These are phyloP conservation scores for Coemansia sp. DNA, from an alignment of 192 early-diverging fungal species.

Conservation along the genomic window DNA sequence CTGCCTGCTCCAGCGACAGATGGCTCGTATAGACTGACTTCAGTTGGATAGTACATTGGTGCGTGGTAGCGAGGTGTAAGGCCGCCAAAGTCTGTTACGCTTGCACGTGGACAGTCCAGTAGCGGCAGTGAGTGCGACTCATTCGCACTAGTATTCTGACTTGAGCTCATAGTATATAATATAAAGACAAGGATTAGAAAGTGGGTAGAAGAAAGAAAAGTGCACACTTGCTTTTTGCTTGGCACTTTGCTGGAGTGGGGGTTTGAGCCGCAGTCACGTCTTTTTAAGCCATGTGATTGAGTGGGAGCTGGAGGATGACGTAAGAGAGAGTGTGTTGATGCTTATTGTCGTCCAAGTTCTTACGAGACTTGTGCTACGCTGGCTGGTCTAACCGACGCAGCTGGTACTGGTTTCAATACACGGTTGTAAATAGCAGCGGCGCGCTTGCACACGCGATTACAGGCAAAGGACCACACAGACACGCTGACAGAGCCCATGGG, in stretches of 20 bases:
- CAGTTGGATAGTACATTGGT: conserved; percentile 46
- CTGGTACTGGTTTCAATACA: conserved; percentile 17
- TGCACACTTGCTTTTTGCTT: neutral
- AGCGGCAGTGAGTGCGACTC: conserved; percentile 6
- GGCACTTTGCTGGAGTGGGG: conserved; percentile 1
- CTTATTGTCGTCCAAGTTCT: neutral
- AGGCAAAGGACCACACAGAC: conserved; percentile 73
- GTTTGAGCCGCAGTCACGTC: neutral
- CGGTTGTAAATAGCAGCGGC: conserved; percentile 30
- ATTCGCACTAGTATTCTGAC: neutral
- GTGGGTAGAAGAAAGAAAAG: neutral
- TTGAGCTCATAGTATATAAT: neutral
- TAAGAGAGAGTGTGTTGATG: neutral
- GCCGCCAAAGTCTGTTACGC: conserved; percentile 30
- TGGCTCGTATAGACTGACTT: conserved; percentile 50
- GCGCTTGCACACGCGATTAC: conserved; percentile 60
- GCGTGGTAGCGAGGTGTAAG: conserved; percentile 32
- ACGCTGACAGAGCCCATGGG: conserved; percentile 78
- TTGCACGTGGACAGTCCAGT: conserved; percentile 17
- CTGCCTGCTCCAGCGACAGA: neutral
- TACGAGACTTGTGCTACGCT: neutral
- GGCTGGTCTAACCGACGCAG: neutral
- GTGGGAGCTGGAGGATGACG: neutral
- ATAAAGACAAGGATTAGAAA: neutral
- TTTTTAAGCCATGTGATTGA: neutral